These are phyloP conservation scores for Cyathus pygmaeus DNA, from an alignment of 1,284 basidiomycete genomes.

Conservation along the genomic window DNA sequence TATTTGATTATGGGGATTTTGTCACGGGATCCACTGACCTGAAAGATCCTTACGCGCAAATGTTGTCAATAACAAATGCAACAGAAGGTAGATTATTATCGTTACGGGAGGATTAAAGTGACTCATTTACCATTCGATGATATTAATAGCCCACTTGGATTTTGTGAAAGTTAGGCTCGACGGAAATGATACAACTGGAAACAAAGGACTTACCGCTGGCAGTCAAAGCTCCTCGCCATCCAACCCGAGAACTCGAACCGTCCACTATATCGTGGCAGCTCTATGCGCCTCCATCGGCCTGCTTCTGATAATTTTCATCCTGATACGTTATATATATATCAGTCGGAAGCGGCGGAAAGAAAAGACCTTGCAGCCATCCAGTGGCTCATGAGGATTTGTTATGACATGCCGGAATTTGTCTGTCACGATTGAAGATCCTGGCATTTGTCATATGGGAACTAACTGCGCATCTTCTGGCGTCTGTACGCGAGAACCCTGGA, in stretches of 20 bases:
- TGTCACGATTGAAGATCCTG: too few species aligned
- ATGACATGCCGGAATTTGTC: too few species aligned
- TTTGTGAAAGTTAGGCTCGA: conserved; percentile 62
- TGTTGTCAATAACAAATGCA: conserved; percentile 62
- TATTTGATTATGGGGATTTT: conserved; percentile 71
- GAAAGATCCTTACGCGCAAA: conserved; percentile 65
- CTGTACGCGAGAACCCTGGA: too few species aligned
- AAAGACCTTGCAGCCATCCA: too few species aligned
- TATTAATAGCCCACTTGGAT: conserved; percentile 48
- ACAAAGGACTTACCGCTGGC: neutral
- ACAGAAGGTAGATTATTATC: conserved; percentile 39
- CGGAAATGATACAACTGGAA: conserved; percentile 56
- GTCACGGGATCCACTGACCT: conserved; percentile 49
- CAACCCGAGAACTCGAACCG: neutral
- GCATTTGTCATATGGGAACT: too few species aligned
- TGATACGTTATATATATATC: neutral
- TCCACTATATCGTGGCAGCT: neutral
- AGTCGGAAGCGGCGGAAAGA: neutral
- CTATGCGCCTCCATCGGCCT: neutral
- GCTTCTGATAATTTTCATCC: neutral
- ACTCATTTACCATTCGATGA: neutral
- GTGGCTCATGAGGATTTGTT: too few species aligned
- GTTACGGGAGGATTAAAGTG: neutral
- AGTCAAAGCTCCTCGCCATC: neutral
- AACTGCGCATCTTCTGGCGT: too few species aligned